phyloP scores from a whole-genome alignment of 306 rosid species.

The Quercus berberidifolia region DNA sequence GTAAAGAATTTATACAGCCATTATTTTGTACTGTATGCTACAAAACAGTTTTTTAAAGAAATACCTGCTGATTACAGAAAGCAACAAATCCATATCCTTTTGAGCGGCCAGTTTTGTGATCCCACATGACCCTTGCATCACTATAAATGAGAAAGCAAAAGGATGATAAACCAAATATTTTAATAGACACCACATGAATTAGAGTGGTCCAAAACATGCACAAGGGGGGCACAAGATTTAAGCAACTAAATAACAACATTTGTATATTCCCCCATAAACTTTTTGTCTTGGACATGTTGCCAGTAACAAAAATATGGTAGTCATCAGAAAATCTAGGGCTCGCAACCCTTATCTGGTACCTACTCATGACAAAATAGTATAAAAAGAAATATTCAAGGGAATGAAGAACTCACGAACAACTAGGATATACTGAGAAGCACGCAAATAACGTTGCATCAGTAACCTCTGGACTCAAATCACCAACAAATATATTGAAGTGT shows the following conservation, averaged over 20 bases:
- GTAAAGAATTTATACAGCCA: not conserved
- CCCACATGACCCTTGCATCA: constrained; percentile 72
- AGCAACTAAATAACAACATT: not conserved
- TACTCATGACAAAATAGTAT: constrained; percentile 17
- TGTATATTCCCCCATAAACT: constrained; percentile 28
- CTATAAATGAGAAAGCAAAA: constrained; percentile 35
- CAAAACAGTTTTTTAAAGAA: not conserved
- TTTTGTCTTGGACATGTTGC: constrained; percentile 24
- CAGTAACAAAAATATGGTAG: constrained; percentile 11
- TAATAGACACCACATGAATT: not conserved
- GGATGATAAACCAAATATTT: constrained; percentile 27
- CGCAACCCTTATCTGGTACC: constrained; percentile 12
- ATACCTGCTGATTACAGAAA: constrained; percentile 63
- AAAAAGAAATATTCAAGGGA: constrained; percentile 33
- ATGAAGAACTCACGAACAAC: constrained; percentile 70
- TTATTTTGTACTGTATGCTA: not conserved
- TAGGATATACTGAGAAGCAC: constrained; percentile 71
- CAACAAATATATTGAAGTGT: constrained; percentile 66
- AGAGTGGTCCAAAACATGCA: not conserved
- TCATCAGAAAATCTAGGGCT: constrained; percentile 19
- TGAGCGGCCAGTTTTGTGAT: constrained; percentile 65
- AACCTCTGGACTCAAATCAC: constrained; percentile 76
- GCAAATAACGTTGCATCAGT: constrained; percentile 74
- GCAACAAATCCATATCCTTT: constrained; percentile 68
- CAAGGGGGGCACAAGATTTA: not conserved